phyloP scores from a whole-genome alignment of 768 basidiomycete species.

The Cantharellus anzutake region DNA sequence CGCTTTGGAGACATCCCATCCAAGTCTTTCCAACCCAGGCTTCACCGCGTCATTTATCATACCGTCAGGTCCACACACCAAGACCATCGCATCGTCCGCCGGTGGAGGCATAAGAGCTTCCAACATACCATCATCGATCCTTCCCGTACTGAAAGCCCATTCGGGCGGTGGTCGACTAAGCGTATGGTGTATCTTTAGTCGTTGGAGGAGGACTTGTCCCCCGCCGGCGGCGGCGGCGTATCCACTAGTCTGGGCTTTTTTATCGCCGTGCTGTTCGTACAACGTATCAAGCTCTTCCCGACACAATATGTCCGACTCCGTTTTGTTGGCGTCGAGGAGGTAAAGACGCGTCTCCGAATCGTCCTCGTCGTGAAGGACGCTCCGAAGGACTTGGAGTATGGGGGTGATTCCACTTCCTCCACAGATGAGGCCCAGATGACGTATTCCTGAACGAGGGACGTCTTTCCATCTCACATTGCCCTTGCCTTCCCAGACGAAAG shows the following conservation, averaged over 20 bases:
- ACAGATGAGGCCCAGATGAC: conserved; percentile 33
- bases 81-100: conserved; percentile 22
- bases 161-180: not conserved
- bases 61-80: conserved; percentile 32
- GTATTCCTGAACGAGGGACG: conserved; percentile 15
- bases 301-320: not conserved
- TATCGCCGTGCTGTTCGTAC: not conserved
- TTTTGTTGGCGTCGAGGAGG: conserved; percentile 6
- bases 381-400: conserved; percentile 34
- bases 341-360: conserved; percentile 25
- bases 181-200: not conserved
- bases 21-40: conserved; percentile 17
- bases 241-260: not conserved
- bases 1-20: conserved; percentile 20
- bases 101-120: conserved; percentile 23
- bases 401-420: conserved; percentile 43
- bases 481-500: conserved; percentile 31
- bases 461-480: conserved; percentile 23
- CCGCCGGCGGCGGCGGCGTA: no score
- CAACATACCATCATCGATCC: conserved; percentile 24
- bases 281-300: not conserved
- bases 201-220: not conserved
- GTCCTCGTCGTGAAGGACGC: conserved; percentile 23
- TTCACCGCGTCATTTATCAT: conserved; percentile 20
- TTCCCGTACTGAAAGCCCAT: conserved; percentile 11